Conservation (phyloP, 495 filamentous ascomycete genomes). For the Cryomyces minteri region DNA sequence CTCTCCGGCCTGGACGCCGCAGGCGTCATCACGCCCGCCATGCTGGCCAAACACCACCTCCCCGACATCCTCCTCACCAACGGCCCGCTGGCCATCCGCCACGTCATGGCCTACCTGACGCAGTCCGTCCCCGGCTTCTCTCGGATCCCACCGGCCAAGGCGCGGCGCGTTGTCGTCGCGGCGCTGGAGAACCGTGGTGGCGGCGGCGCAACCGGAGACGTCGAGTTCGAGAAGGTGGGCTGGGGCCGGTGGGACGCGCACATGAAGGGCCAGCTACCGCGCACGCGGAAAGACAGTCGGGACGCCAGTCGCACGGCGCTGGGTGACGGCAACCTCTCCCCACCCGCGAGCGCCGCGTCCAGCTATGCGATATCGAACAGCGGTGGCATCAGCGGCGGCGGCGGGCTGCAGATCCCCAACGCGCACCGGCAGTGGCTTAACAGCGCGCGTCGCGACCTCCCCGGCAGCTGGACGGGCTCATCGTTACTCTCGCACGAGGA, state of each 20-base stretch:
- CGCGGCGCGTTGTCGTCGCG: slow-evolving; percentile 68
- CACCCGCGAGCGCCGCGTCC: slow-evolving; percentile 22
- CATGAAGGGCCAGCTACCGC: slow-evolving; percentile 43
- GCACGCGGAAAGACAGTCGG: slow-evolving; percentile 15
- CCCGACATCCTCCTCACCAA: slow-evolving; percentile 78
- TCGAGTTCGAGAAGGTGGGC: slow-evolving; percentile 88
- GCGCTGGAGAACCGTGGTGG: slow-evolving; percentile 60
- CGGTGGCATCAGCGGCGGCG: slow-evolving; percentile 18
- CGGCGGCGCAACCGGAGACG: slow-evolving; percentile 48
- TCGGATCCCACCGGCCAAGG: slow-evolving; percentile 77
- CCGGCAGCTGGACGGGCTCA: slow-evolving; percentile 47
- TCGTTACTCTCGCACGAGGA: slow-evolving; percentile 57
- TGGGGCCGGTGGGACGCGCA: slow-evolving; percentile 94
- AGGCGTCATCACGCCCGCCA: slow-evolving; percentile 65
- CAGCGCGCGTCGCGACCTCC: slow-evolving; percentile 28
- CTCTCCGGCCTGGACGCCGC: slow-evolving; percentile 45
- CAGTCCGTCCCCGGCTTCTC: slow-evolving; percentile 88
- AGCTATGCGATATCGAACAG: slow-evolving; percentile 23
- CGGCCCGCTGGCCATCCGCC: slow-evolving; percentile 82
- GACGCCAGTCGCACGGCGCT: not conserved
- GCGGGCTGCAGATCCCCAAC: slow-evolving; percentile 43
- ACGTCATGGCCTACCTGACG: slow-evolving; percentile 84
- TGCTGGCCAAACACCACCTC: slow-evolving; percentile 84
- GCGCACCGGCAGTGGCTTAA: slow-evolving; percentile 7
- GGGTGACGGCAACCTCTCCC: slow-evolving; percentile 16